These are phyloP conservation scores for Rhodotorula sp. DNA, from an alignment of 1,284 basidiomycete species.

Conservation along the genomic window DNA sequence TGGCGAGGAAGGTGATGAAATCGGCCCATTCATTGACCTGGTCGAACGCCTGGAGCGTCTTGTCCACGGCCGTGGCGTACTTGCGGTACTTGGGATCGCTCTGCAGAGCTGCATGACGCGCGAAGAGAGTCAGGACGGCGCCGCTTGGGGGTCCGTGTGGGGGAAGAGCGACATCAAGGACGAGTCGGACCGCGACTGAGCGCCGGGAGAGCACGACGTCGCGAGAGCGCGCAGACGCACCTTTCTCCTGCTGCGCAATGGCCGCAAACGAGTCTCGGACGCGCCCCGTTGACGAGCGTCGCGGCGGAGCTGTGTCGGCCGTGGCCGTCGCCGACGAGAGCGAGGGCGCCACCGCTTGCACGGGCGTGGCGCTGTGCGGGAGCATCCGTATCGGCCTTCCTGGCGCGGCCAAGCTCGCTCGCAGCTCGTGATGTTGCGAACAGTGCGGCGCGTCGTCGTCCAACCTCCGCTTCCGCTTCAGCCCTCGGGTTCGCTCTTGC, in stretches of 20 bases:
- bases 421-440: too few relatives aligned
- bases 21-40: slow-evolving; percentile 99
- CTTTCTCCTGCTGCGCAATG: background rate
- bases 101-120: background rate
- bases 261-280: background rate
- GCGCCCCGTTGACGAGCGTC: too few relatives aligned
- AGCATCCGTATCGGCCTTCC: too few relatives aligned
- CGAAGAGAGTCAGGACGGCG: background rate
- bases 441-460: too few relatives aligned
- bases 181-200: background rate
- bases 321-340: too few relatives aligned
- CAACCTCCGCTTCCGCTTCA: too few relatives aligned
- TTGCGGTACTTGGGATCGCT: slow-evolving; percentile 93
- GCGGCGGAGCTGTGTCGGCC: too few relatives aligned
- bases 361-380: too few relatives aligned
- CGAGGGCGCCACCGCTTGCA: too few relatives aligned
- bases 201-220: too few relatives aligned
- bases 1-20: slow-evolving; percentile 95
- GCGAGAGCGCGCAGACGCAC: background rate
- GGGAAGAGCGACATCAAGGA: background rate
- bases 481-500: too few relatives aligned
- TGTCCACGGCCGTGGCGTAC: slow-evolving; percentile 86
- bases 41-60: slow-evolving; percentile 88
- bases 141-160: background rate
- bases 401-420: too few relatives aligned